Conservation (phyloP, 371 early-diverging fungal species). For the Thermomucor indicae-seudaticae region DNA sequence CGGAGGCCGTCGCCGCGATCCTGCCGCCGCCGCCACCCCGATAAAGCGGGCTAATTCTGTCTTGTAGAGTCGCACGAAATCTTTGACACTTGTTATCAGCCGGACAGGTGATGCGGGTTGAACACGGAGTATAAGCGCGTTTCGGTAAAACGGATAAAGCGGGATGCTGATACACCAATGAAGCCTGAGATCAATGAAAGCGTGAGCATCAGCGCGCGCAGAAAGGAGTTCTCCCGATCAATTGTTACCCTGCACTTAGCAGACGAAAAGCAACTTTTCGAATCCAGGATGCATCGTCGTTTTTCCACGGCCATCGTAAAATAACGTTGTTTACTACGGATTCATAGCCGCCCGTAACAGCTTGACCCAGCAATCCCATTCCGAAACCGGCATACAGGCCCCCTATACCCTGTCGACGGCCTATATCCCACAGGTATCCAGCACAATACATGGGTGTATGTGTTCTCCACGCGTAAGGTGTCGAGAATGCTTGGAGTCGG, state of each 20-base stretch:
- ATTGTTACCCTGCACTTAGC: constrained; percentile 9
- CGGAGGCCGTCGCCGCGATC: constrained; percentile 17
- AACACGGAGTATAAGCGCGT: constrained; percentile 51
- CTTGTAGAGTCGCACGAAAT: constrained; percentile 38
- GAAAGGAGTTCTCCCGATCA: too few relatives aligned
- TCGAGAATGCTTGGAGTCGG: constrained; percentile 33
- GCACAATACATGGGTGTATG: constrained; percentile 42
- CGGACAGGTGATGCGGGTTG: constrained; percentile 27
- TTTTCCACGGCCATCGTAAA: not conserved
- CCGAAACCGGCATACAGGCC: constrained; percentile 56
- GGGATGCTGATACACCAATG: constrained; percentile 40
- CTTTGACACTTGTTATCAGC: constrained; percentile 5
- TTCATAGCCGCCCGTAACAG: constrained; percentile 50
- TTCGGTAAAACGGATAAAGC: constrained; percentile 52
- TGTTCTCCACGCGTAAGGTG: constrained; percentile 12
- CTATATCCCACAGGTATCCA: constrained; percentile 24
- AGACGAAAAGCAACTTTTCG: not conserved
- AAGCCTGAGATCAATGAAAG: too few relatives aligned
- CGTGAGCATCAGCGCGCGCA: too few relatives aligned
- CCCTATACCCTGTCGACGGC: constrained; percentile 37
- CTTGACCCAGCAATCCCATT: constrained; percentile 51
- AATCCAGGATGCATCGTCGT: constrained; percentile 9
- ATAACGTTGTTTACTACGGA: constrained; percentile 17
- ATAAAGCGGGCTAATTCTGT: constrained; percentile 41
- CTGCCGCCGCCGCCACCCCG: constrained; percentile 10